Conservation (phyloP, 2,329 filamentous ascomycete species). For the Tolypocladium nubicola region DNA sequence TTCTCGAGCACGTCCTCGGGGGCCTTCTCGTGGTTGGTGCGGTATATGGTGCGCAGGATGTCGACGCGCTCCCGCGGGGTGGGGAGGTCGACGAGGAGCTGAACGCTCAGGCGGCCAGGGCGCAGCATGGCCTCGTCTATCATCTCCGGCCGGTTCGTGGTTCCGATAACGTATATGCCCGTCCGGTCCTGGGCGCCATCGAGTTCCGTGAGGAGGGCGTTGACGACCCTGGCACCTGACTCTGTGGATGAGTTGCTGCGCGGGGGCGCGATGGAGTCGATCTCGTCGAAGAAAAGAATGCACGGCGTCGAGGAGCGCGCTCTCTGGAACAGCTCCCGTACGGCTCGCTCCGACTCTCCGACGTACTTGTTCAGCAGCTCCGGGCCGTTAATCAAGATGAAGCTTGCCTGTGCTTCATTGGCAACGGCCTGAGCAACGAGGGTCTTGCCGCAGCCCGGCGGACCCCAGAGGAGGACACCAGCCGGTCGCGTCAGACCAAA, state of each 20-base stretch:
- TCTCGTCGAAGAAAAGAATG: conserved; percentile 95
- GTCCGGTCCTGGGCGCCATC: conserved; percentile 72
- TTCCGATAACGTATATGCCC: conserved; percentile 89
- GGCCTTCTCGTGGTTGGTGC: conserved; percentile 26
- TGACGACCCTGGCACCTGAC: conserved; percentile 80
- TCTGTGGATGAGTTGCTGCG: conserved; percentile 72
- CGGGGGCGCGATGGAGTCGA: conserved; percentile 83
- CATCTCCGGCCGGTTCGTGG: conserved; percentile 91
- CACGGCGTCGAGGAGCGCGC: conserved; percentile 81
- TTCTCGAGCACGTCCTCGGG: conserved; percentile 36
- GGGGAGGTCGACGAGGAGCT: conserved; percentile 84
- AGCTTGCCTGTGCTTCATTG: conserved; percentile 91
- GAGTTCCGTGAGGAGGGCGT: conserved; percentile 87
- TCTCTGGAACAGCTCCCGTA: conserved; percentile 83
- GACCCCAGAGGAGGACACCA: conserved; percentile 90
- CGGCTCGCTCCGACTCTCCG: conserved; percentile 86
- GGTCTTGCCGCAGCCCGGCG: conserved; percentile 93
- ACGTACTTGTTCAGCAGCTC: conserved; percentile 97
- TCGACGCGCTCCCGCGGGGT: conserved; percentile 69
- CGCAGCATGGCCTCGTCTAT: conserved; percentile 94
- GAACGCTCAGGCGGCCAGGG: conserved; percentile 76
- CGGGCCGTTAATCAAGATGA: conserved; percentile 95
- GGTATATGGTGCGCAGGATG: conserved; percentile 63
- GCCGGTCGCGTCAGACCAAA: conserved; percentile 74
- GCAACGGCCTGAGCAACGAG: conserved; percentile 92